These are phyloP conservation scores for Zygosaccharomyces kombuchaensis DNA, from an alignment of 805 yeast genomes.

Conservation along the genomic window DNA sequence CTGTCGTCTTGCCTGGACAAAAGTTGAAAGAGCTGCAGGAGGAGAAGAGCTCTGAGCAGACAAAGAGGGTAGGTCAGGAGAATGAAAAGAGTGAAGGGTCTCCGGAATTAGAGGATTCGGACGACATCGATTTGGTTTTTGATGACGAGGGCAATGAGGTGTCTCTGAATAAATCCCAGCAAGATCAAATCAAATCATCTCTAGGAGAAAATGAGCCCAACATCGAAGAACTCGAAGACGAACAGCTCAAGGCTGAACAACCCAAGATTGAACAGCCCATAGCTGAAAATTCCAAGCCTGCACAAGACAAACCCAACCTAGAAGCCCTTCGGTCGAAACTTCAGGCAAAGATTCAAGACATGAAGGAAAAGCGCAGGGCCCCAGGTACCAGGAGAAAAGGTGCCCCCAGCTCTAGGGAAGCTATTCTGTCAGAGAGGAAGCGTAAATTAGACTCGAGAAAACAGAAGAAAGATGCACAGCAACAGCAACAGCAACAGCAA, in stretches of 20 bases:
- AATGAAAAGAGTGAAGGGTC: conserved; percentile 14
- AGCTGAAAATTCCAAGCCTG: conserved; percentile 18
- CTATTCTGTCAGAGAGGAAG: conserved; percentile 63
- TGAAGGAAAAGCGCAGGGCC: conserved; percentile 84
- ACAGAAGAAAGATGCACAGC: conserved; percentile 39
- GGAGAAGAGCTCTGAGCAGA: conserved; percentile 7
- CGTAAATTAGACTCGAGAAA: conserved; percentile 37
- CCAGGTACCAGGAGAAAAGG: conserved; percentile 80
- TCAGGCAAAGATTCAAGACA: conserved; percentile 60
- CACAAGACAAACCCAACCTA: conserved; percentile 48
- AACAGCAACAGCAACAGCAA: conserved; percentile 22
- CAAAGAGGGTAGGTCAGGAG: conserved; percentile 14
- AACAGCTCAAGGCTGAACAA: conserved; percentile 6
- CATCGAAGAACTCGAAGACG: conserved; percentile 20
- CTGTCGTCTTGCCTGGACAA: conserved; percentile 38
- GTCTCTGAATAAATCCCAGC: conserved; percentile 19
- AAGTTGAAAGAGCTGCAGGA: conserved; percentile 22
- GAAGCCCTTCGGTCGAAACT: conserved; percentile 73
- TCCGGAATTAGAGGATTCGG: conserved; percentile 26
- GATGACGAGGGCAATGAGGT: conserved; percentile 69
- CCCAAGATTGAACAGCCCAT: conserved; percentile 16
- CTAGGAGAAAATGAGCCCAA: conserved; percentile 14
- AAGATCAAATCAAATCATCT: conserved; percentile 2
- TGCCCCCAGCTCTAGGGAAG: conserved; percentile 82
- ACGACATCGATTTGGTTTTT: conserved; percentile 45